phyloP scores from a whole-genome alignment of 352 stramenopile genomes.

The Lagenidium sp. region DNA sequence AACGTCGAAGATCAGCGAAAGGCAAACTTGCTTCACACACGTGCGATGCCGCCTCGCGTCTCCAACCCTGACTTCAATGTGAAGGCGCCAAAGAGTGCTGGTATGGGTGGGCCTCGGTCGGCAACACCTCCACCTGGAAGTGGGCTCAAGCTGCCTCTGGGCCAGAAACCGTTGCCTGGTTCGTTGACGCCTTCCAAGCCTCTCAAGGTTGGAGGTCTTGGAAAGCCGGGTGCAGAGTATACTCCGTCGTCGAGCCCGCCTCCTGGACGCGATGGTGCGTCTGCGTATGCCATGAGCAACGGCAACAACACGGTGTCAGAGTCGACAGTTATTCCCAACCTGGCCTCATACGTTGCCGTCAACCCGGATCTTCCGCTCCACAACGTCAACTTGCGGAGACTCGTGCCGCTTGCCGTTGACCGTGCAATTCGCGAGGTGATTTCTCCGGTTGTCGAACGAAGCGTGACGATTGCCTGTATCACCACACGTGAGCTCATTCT shows the following conservation, averaged over 20 bases:
- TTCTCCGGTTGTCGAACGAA: conserved; percentile 97
- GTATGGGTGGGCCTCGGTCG: conserved; percentile 16
- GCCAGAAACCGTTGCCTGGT: conserved; percentile 18
- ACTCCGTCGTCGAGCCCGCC: conserved; percentile 44
- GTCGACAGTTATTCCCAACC: conserved; percentile 97
- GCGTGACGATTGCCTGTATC: conserved; percentile 98
- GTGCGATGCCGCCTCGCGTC: conserved; percentile 88
- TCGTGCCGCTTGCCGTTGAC: conserved; percentile 97
- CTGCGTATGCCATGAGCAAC: neutral
- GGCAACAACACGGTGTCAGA: conserved; percentile 43
- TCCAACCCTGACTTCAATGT: conserved; percentile 99
- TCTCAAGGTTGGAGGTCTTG: conserved; percentile 26
- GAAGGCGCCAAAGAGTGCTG: conserved; percentile 42
- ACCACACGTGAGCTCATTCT: conserved; percentile 97
- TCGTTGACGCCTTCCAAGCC: conserved; percentile 41
- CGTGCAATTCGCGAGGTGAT: conserved; percentile 98
- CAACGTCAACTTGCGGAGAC: conserved; percentile 89
- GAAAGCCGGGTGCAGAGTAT: conserved; percentile 28
- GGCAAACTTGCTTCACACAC: conserved; percentile 84
- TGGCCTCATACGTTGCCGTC: conserved; percentile 97
- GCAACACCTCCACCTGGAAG: conserved; percentile 48
- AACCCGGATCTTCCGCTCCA: conserved; percentile 94
- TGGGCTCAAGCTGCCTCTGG: conserved; percentile 20
- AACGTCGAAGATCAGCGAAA: conserved; percentile 96
- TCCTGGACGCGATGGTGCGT: conserved; percentile 16